These are phyloP conservation scores for Zygotorulaspora florentina DNA, from an alignment of 805 yeast species.

Conservation along the genomic window DNA sequence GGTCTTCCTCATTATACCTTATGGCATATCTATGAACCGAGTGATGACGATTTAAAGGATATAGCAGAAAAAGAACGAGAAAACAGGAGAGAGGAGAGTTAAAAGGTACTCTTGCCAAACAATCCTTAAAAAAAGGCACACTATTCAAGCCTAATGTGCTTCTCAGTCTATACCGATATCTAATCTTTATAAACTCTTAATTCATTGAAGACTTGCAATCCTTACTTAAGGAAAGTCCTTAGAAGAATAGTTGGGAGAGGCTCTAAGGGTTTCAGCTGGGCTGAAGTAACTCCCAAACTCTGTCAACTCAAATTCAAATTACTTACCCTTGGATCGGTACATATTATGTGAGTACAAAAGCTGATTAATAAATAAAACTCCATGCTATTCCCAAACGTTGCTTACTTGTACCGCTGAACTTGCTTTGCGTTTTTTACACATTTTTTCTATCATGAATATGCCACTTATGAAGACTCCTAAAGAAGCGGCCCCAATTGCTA, in stretches of 20 bases:
- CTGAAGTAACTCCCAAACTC: too few relatives aligned
- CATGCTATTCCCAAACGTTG: background rate
- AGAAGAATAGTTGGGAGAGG: too few relatives aligned
- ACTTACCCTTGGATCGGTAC: too few relatives aligned
- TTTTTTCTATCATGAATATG: conserved; percentile 14
- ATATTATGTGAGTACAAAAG: too few relatives aligned
- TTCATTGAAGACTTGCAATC: too few relatives aligned
- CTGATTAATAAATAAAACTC: too few relatives aligned
- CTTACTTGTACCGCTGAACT: background rate
- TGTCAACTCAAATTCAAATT: too few relatives aligned
- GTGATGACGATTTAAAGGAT: conserved; percentile 73
- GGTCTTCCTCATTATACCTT: conserved; percentile 87
- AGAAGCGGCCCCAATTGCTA: conserved; percentile 55
- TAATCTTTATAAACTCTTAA: background rate
- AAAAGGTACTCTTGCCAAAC: background rate
- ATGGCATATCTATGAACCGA: conserved; percentile 89
- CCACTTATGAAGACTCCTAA: conserved; percentile 19
- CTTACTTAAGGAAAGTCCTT: too few relatives aligned
- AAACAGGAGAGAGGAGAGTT: conserved; percentile 43
- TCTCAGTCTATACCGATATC: background rate
- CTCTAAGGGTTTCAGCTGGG: too few relatives aligned
- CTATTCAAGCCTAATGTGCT: background rate
- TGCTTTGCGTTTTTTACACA: conserved; percentile 10
- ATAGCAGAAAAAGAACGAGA: conserved; percentile 67
- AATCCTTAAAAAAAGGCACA: background rate